Evolutionary conservation across 768 basidiomycete species (phyloP), one percentile per base, ranked within the genome.

Genomic region (Boletellus sp.): DNA sequence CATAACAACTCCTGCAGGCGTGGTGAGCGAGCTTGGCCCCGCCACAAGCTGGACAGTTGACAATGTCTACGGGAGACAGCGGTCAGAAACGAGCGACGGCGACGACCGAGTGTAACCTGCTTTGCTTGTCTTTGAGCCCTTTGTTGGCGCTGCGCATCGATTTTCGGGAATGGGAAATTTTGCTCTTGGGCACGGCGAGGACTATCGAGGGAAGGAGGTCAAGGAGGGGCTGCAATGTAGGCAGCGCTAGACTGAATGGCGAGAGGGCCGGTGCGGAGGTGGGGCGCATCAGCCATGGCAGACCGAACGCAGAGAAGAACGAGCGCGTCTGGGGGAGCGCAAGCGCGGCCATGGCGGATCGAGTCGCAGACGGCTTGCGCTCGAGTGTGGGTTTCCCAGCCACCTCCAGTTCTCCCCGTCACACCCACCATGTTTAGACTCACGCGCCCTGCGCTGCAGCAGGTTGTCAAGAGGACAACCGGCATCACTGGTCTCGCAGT

Each of bases 111-210:
- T 17, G 47, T 12, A 28, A 52, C 56, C 8, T 70, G 93, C 95
- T 93, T 52, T 84, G 84, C 68, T 92, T 94, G 70, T 97, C 94
- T 68, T 94, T 91, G 60, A 96, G 72, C 1, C 94, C 93, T 69
- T 98, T 98, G 70, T 94, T 93, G 15, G 94, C 87, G 54, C 83
- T 84, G 36, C 94, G 79, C 93, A 95, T 95, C n/a, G 86, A 79
- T 69, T 98, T 98, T 45, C 90, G 78, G 19, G 91, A 93, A 70
- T 97, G 94, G 0, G 94, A 93, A 11, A 84, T 79, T 71, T 94
- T 94, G 67, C 86, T 87, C 72, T 97, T 97, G 22, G 95, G 95
- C 2, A 95, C 95, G 22, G 94, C 93, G 37, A 93, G 80, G 17
- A 97, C 73, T 66, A 94, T 83, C 1, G 93, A 78, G 12, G 94